Evolutionary conservation across 106 monocot species (phyloP).

Genomic region (Narthecium ossifragum): DNA sequence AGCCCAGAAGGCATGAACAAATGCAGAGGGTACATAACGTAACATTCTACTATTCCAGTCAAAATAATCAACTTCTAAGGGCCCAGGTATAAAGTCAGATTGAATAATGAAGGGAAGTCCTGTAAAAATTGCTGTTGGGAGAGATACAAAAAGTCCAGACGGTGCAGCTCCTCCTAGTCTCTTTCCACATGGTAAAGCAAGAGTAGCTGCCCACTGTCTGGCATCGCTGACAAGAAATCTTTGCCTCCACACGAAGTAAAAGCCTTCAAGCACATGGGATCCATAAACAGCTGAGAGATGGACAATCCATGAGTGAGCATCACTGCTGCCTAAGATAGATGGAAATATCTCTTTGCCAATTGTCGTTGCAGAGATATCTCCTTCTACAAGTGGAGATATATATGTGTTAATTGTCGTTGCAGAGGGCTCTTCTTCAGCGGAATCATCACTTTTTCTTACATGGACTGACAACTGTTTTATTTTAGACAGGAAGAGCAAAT

Average conservation of each 20-base stretch:
- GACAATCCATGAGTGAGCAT: slow-evolving; percentile 42
- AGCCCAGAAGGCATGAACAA: slow-evolving; percentile 33
- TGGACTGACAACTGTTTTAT: slow-evolving; percentile 33
- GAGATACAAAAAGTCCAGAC: slow-evolving; percentile 40
- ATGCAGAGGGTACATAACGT: slow-evolving; percentile 39
- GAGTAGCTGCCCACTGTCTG: slow-evolving; percentile 41
- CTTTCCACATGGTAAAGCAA: slow-evolving; percentile 37
- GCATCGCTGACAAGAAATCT: slow-evolving; percentile 54
- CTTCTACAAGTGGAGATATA: slow-evolving; percentile 16
- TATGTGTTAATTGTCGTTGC: slow-evolving; percentile 24
- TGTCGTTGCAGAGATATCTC: slow-evolving; percentile 44
- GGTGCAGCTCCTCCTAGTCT: slow-evolving; percentile 19
- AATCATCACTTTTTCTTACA: too few species aligned
- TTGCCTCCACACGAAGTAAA: slow-evolving; percentile 68
- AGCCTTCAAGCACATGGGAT: slow-evolving; percentile 8
- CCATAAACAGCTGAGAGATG: slow-evolving; percentile 28
- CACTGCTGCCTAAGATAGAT: too few species aligned
- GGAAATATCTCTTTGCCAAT: slow-evolving; percentile 30
- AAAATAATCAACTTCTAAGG: too few species aligned
- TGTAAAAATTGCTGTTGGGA: slow-evolving; percentile 59
- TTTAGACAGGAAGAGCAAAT: slow-evolving; percentile 49
- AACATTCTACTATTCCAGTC: slow-evolving; percentile 67
- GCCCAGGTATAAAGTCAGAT: slow-evolving; percentile 51
- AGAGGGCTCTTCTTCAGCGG: too few species aligned
- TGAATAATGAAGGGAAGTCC: slow-evolving; percentile 52